Evolutionary conservation across 257 asterid species (phyloP).

Genomic region (Solanum pimpinellifolium): DNA sequence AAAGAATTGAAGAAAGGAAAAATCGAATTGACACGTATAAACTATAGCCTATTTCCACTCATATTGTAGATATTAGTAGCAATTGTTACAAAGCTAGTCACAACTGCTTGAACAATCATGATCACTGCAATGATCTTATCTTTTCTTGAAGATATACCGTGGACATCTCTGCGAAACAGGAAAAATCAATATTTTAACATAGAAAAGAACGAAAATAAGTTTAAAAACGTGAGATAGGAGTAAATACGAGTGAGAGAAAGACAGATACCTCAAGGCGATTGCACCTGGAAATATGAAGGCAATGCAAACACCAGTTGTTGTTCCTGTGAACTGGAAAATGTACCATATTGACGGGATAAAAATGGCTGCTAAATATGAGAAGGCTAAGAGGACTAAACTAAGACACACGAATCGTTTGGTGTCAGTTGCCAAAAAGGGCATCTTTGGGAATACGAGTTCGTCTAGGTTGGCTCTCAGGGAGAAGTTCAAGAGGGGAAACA

Average conservation of each 20-base stretch:
- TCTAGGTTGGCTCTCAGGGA: constrained; percentile 72
- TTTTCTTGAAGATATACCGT: constrained; percentile 56
- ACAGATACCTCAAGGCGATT: constrained; percentile 51
- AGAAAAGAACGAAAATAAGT: neutral
- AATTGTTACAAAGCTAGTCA: constrained; percentile 74
- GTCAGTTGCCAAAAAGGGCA: constrained; percentile 33
- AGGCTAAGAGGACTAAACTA: constrained; percentile 33
- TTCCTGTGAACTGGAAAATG: constrained; percentile 86
- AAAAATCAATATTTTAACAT: neutral
- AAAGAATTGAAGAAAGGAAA: neutral
- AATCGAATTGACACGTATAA: neutral
- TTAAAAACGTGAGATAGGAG: neutral
- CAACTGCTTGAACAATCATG: constrained; percentile 59
- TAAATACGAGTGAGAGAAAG: neutral
- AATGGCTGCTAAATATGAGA: constrained; percentile 55
- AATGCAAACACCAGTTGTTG: constrained; percentile 76
- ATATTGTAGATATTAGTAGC: constrained; percentile 58
- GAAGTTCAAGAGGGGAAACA: constrained; percentile 79
- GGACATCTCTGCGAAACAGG: constrained; percentile 56
- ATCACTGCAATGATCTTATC: constrained; percentile 65
- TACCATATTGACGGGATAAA: constrained; percentile 88
- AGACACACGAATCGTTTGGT: constrained; percentile 48
- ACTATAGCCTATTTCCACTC: constrained; percentile 7
- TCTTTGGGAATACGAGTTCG: constrained; percentile 61
- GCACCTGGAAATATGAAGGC: constrained; percentile 92